Base-by-base conservation (phyloP, 148 eudicot genomes). In the Vaccinium darrowii region DNA sequence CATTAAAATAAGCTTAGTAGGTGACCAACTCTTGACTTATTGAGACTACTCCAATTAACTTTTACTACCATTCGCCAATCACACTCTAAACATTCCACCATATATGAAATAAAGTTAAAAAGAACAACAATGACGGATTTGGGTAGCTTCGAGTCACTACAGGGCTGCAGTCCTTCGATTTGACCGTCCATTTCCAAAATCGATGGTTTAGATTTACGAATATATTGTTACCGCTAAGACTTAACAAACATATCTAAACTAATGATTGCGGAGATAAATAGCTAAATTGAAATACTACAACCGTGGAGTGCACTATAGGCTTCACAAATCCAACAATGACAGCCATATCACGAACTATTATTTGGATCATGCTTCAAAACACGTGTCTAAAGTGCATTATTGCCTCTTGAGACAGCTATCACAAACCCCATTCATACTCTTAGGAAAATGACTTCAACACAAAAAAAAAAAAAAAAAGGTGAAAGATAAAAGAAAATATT, bases 1-100 rank as follows among this genome's bases (percentile, higher is more conserved):
- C 13, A 21, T 18, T 18, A 67, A 69, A 13, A 69, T 27, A 69
- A 27, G 74, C 7, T 67, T 4, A 11, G 74, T 69, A 69, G 74
- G 74, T 69, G 18, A 69, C 74, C 74, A 12, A 69, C 74, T 69
- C 74, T 69, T 69, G 74, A 69, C 74, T 69, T 27, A 4, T 25
- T n/a, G 16, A 21, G 74, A 27, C 18, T 13, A 43, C 5, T 43
- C 47, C 47, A 43, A 43, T 43, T 43, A 27, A 13, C 18, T 16
- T 69, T 69, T 69, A 30, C 39, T 33, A 33, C 71, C 10, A 4
- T 10, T 65, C 71, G 71, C 71, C 39, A 69, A 69, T 69, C 74
- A 13, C 43, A 69, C 36, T 25, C 39, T 7, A 27, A 69, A 69
- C 71, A 69, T 69, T 69, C 74, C 16, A 13, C 43, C 30, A 60